Base-by-base conservation (phyloP, 2,329 filamentous ascomycete species). In the Fusarium haematococcum region DNA sequence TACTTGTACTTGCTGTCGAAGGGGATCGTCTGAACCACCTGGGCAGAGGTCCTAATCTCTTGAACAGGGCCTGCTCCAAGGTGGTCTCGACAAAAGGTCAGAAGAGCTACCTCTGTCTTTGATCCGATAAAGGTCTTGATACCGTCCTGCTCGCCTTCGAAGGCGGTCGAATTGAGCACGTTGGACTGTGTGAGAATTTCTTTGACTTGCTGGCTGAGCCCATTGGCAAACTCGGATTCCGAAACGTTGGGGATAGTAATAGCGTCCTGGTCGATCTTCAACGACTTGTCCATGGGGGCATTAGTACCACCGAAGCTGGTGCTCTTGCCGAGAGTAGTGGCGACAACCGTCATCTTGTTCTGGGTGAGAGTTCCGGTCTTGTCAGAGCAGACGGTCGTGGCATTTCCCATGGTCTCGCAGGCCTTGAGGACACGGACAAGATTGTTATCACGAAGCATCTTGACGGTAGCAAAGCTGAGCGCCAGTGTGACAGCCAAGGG, bases 361-460 rank as follows among this genome's bases (percentile, higher is more conserved):
- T 93, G 91, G 0, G 83, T 84, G 3, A 84, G 71, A 23, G 82
- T 84, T 20, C 82, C 82, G 4, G 82, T 84, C 72, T 84, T 83
- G 65, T 94, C 94, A 2, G 93, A 95, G 83, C 94, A 96, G 58
- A 95, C 91, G 0, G 92, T 93, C 1, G 90, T 92, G 4, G 90
- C 90, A 75, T 93, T 93, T 4, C 91, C 91, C 91, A 93, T 93
- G 7, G 91, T 92, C 79, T 93, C 91, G 80, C 91, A 93, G 69
- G 91, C 91, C 66, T 91, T 88, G 18, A 93, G 86, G 54, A 92
- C 86, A 69, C 91, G 89, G 18, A 93, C 91, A 50, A 93, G 82
- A 73, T 93, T 93, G 83, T 93, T 92, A 80, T 93, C 91, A 77
- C 91, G 91, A 37, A 93, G 83, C 88, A 93, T 92, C 57, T 90